These are phyloP conservation scores for Xylaria sp. DNA, from an alignment of 2,329 filamentous ascomycete species.

Conservation along the genomic window DNA sequence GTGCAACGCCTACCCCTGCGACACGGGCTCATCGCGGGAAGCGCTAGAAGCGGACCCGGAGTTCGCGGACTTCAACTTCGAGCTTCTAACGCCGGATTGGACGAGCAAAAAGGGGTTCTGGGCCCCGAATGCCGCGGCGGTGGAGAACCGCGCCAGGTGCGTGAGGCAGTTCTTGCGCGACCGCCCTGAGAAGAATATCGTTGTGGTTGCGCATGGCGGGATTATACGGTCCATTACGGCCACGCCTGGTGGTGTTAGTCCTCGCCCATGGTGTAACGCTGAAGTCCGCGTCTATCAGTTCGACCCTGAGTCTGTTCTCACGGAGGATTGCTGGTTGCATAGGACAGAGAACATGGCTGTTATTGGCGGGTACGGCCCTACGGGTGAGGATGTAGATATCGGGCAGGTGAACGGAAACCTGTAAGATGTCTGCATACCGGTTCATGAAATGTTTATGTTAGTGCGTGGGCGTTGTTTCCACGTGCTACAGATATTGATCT, in stretches of 20 bases:
- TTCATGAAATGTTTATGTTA: not conserved
- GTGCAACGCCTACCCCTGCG: constrained; percentile 38
- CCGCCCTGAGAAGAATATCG: constrained; percentile 38
- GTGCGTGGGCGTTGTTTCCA: not conserved
- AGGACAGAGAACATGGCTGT: constrained; percentile 32
- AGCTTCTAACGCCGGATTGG: constrained; percentile 36
- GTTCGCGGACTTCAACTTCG: constrained; percentile 36
- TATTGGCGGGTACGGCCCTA: constrained; percentile 32
- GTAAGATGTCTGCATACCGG: not conserved
- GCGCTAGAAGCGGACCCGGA: constrained; percentile 36
- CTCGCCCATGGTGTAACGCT: constrained; percentile 32
- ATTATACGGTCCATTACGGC: constrained; percentile 34
- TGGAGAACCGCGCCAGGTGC: constrained; percentile 33
- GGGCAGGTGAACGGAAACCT: constrained; percentile 22
- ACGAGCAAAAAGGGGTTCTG: constrained; percentile 39
- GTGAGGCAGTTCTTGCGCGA: constrained; percentile 37
- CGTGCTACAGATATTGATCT: not conserved
- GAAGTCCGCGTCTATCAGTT: constrained; percentile 35
- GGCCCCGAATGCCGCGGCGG: constrained; percentile 22
- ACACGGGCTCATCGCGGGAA: constrained; percentile 39
- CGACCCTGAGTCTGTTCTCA: constrained; percentile 27
- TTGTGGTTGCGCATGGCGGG: constrained; percentile 41
- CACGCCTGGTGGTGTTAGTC: constrained; percentile 12
- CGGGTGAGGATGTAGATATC: constrained; percentile 34
- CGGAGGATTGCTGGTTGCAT: constrained; percentile 34